Evolutionary conservation across 306 rosid species (phyloP), one percentile per base, ranked within the genome.

Genomic region (Trifolium pratense): DNA sequence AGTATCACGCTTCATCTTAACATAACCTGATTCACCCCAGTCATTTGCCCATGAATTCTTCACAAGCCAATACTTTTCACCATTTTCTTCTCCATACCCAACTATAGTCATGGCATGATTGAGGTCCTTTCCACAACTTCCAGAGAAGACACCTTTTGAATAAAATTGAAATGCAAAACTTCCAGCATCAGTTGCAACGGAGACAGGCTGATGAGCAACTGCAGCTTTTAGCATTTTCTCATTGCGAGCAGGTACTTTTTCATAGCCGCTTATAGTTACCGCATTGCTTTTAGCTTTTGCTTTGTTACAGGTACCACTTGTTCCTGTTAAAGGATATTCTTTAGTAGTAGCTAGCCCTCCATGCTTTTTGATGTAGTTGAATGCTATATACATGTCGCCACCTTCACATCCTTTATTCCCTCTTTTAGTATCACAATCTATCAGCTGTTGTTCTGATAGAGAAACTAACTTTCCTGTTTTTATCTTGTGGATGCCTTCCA

Each of bases 11-110:
- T 34, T 52, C 70, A 89, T 77, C 77, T 75, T 93, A 34, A 87
- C 34, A 43, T 88, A 88, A 51, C 97, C 92, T 31, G 89, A 79
- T 80, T 86, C 91, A 15, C 96, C 95, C 93, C 97, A 83, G 14
- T 61, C 78, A 23, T 62, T 4, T 17, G 89, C 89, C 98, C 90
- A 93, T 61, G 97, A 91, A 60, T 85, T 91, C 82, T 86, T 89
- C 80, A 89, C 91, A 46, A 88, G 42, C 91, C 98, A 89, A 69
- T 86, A 91, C 73, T 84, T 82, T 1, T 29, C 6, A 59, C 75
- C 84, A 13, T 60, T 29, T 7, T 78, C 84, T 81, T 81, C 79
- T 11, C 92, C 97, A 58, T 93, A 89, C 23, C 94, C 98, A 31
- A 89, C 88, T 31, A 85, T 81, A 12, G 87, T 62, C 48, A 89